Conservation (phyloP, 768 basidiomycete genomes). For the Kwoniella sp. region DNA sequence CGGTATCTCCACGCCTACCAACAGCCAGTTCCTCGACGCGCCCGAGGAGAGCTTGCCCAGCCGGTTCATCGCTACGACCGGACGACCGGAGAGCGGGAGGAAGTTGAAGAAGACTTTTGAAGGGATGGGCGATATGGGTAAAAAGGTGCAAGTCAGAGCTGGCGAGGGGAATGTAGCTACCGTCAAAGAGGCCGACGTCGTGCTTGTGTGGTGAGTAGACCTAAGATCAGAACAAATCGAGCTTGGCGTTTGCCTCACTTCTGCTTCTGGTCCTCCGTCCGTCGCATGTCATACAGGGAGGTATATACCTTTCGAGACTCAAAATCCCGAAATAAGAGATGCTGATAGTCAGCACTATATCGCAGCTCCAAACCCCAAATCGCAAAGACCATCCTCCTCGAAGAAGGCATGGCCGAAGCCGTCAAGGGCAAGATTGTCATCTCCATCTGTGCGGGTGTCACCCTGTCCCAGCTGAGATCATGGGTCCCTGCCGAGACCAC, state of each 20-base stretch:
- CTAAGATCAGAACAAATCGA: not conserved
- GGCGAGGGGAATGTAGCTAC: slow-evolving; percentile 67
- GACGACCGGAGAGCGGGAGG: slow-evolving; percentile 70
- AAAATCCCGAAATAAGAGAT: not conserved
- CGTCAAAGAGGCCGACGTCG: slow-evolving; percentile 74
- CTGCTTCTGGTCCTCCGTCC: not conserved
- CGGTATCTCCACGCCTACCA: slow-evolving; percentile 71
- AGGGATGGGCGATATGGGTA: slow-evolving; percentile 65
- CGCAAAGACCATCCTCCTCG: slow-evolving; percentile 71
- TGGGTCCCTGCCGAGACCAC: slow-evolving; percentile 78
- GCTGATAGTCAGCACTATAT: not conserved
- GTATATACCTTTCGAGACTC: not conserved
- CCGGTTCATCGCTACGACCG: slow-evolving; percentile 85
- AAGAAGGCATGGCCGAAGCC: slow-evolving; percentile 77
- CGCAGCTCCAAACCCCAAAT: slow-evolving; percentile 90
- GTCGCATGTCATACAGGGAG: not conserved
- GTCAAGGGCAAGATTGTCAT: slow-evolving; percentile 87
- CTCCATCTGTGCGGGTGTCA: slow-evolving; percentile 97
- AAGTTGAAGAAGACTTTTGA: slow-evolving; percentile 69
- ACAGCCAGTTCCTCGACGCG: slow-evolving; percentile 46
- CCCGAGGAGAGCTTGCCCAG: slow-evolving; percentile 72
- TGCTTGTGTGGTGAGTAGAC: slow-evolving; percentile 76
- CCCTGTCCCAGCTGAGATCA: slow-evolving; percentile 72
- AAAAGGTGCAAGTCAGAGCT: slow-evolving; percentile 70
- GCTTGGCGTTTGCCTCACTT: not conserved